Evolutionary conservation across 352 stramenopile species (phyloP), one percentile per base, ranked within the genome.

Genomic region (Phytophthora citrophthora): DNA sequence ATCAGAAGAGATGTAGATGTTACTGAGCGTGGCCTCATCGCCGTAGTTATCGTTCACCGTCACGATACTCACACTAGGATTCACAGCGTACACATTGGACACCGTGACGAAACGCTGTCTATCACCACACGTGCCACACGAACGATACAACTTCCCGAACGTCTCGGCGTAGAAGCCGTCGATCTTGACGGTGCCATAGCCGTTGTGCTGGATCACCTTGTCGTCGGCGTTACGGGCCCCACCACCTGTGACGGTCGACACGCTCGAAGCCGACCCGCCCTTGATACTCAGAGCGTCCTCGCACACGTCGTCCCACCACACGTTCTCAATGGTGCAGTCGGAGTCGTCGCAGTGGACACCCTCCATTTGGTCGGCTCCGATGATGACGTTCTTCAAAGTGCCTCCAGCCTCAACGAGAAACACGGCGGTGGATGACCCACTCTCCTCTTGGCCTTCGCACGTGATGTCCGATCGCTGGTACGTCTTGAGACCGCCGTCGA

Each of bases 381-480:
- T 70, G 66, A 77, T 77, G 40, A 64, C 69, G 50, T 77, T 77
- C 69, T 77, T 73, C 24, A 77, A 59, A 5, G 63, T 77, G 34
- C 51, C 69, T 29, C 69, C 69, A 5, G 69, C 26, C 57, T 71
- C 54, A 31, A 77, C 40, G 16, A 53, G 52, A 56, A 77, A 77
- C 23, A 77, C 55, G 16, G 69, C 64, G 32, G 36, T 41, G 36
- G 36, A 41, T 15, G 36, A 41, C 12, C 36, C 36, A 8, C 36
- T 41, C 36, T 41, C 15, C 36, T 41, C 36, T 18, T 41, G 36
- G 36, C 36, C 36, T 15, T 41, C 36, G 7, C 36, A 41, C 36
- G 36, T 41, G 36, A 41, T 41, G 36, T 18, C 36, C 36, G 36
- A 41, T 13, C 36, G 36, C n/a, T 41, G 36, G n/a, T 41, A 41